These are phyloP conservation scores for Clitopilus passeckerianus DNA, from an alignment of 768 basidiomycete species.

Conservation along the genomic window DNA sequence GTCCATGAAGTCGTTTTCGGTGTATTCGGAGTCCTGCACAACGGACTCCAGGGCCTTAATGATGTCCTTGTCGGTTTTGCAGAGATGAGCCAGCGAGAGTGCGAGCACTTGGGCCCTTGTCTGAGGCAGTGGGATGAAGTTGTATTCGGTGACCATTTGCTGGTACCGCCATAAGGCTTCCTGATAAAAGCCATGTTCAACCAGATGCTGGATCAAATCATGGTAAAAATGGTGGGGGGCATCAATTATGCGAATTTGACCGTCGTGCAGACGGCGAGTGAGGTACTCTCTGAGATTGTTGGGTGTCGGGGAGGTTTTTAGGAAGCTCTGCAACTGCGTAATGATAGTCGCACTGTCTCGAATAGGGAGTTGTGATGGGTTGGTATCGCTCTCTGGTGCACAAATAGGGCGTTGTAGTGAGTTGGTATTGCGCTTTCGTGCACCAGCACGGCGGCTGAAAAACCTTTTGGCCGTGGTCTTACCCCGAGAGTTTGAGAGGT, in stretches of 20 bases:
- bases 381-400: not conserved
- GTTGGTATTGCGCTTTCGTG: too few relatives aligned
- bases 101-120: conserved; percentile 38
- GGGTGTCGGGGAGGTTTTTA: not conserved
- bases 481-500: too few relatives aligned
- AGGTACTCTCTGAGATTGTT: conserved; percentile 1
- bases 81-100: conserved; percentile 17
- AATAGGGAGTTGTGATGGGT: not conserved
- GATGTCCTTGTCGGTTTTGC: conserved; percentile 12
- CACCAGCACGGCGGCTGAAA: too few relatives aligned
- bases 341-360: not conserved
- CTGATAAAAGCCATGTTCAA: conserved; percentile 29
- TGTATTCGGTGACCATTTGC: conserved; percentile 31
- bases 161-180: conserved; percentile 35
- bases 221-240: conserved; percentile 4
- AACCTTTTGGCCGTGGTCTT: too few relatives aligned
- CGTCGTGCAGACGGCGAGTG: conserved; percentile 1
- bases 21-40: conserved; percentile 17
- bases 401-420: too few relatives aligned
- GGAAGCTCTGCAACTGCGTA: not conserved
- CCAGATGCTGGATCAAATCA: conserved; percentile 30
- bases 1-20: conserved; percentile 21
- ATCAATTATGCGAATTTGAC: not conserved
- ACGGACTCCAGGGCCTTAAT: conserved; percentile 12
- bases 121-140: conserved; percentile 28